Evolutionary conservation across 768 basidiomycete species (phyloP).

Genomic region (Dioszegia crocea): DNA sequence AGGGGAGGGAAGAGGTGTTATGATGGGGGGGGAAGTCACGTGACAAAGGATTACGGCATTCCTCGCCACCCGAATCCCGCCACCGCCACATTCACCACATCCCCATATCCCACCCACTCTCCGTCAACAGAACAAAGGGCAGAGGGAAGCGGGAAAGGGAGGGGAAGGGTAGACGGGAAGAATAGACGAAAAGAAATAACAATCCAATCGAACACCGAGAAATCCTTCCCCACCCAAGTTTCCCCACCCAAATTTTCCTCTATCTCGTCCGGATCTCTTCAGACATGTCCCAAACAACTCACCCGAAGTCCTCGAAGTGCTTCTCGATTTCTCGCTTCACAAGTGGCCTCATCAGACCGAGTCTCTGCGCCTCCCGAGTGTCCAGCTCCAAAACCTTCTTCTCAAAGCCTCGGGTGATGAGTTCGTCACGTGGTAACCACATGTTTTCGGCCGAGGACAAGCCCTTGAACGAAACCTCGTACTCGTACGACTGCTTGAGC

Average conservation of each 20-base stretch:
- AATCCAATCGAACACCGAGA: too few relatives aligned
- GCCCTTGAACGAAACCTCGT: conserved; percentile 92
- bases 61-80: too few relatives aligned
- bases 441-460: conserved; percentile 96
- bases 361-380: conserved; percentile 93
- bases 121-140: too few relatives aligned
- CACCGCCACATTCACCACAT: too few relatives aligned
- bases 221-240: too few relatives aligned
- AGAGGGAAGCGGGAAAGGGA: too few relatives aligned
- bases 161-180: too few relatives aligned
- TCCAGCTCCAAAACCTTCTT: conserved; percentile 99
- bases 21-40: not conserved
- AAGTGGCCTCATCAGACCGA: conserved; percentile 89
- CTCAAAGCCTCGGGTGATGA: conserved; percentile 96
- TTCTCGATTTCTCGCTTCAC: conserved; percentile 99
- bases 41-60: not conserved
- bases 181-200: too few relatives aligned
- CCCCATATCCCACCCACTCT: too few relatives aligned
- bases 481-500: conserved; percentile 99
- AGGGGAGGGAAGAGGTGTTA: not conserved
- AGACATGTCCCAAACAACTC: too few relatives aligned
- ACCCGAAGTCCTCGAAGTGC: conserved; percentile 66
- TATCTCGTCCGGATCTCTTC: too few relatives aligned
- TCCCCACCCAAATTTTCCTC: too few relatives aligned
- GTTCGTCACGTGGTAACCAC: conserved; percentile 93